These are phyloP conservation scores for Diplodia scrobiculata DNA, from an alignment of 2,329 filamentous ascomycete genomes.

Conservation along the genomic window DNA sequence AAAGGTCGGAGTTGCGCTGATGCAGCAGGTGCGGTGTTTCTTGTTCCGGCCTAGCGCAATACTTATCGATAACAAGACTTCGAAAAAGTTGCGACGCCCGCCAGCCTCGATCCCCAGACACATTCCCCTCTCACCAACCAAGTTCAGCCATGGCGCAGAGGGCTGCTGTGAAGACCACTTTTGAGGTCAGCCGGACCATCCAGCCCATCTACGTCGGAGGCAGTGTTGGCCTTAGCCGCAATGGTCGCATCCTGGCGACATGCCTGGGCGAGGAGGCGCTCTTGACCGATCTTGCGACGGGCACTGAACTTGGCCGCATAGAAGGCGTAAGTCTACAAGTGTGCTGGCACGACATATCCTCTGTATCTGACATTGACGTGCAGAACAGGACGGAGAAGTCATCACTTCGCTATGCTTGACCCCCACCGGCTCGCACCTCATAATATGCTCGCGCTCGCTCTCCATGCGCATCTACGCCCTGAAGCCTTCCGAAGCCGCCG, in stretches of 20 bases:
- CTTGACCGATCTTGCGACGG: conserved; percentile 80
- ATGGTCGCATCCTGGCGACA: conserved; percentile 79
- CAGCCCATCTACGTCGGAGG: conserved; percentile 94
- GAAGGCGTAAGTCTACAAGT: conserved; percentile 70
- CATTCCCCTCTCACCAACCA: background rate
- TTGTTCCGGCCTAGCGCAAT: background rate
- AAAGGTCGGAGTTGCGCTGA: background rate
- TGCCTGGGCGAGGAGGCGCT: conserved; percentile 90
- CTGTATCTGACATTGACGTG: conserved; percentile 46
- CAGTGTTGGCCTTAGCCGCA: conserved; percentile 77
- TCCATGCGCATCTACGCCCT: conserved; percentile 91
- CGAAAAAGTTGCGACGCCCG: conserved; percentile 27
- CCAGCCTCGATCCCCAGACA: background rate
- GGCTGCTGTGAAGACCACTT: conserved; percentile 75
- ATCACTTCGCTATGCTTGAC: conserved; percentile 82
- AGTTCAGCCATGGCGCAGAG: conserved; percentile 54
- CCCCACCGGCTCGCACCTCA: conserved; percentile 81
- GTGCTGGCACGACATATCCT: background rate
- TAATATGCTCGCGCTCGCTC: conserved; percentile 90
- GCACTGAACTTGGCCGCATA: conserved; percentile 77
- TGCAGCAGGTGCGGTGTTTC: conserved; percentile 11
- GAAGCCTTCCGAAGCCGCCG: conserved; percentile 58
- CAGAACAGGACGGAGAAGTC: conserved; percentile 60
- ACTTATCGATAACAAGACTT: conserved; percentile 11
- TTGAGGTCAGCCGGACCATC: conserved; percentile 78